These are phyloP conservation scores for Pleurozium schreberi DNA, from an alignment of 225 moss, liverwort and hornwort species.

Conservation along the genomic window DNA sequence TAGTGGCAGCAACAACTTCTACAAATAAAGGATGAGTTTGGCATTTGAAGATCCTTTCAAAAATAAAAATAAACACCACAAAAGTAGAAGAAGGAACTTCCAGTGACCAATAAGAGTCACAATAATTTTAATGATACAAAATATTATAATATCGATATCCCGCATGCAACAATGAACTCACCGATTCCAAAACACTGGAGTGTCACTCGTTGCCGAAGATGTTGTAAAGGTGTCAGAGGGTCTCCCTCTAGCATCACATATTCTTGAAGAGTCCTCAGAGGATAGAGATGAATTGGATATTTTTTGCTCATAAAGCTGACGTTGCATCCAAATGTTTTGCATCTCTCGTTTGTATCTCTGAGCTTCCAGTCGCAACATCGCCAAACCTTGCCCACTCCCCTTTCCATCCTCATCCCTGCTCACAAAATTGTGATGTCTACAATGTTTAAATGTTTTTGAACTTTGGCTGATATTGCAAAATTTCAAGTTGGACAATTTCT, in stretches of 20 bases:
- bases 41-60: background rate
- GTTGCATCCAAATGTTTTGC: constrained; percentile 26
- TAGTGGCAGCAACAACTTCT: background rate
- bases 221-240: background rate
- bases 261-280: constrained; percentile 5
- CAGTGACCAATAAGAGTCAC: background rate
- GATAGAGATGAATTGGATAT: background rate
- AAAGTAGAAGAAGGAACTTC: background rate
- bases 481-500: background rate
- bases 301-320: constrained; percentile 7
- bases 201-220: constrained; percentile 19
- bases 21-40: background rate
- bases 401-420: constrained; percentile 29
- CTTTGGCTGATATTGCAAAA: background rate
- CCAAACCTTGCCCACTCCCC: constrained; percentile 31
- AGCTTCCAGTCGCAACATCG: constrained; percentile 49
- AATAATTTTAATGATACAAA: background rate
- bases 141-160: background rate
- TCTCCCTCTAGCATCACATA: constrained; percentile 18
- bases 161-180: background rate
- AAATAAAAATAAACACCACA: background rate
- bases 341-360: constrained; percentile 45
- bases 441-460: background rate
- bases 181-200: constrained; percentile 13
- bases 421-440: background rate